These are phyloP conservation scores for Plectranthus barbatus DNA, from an alignment of 257 asterid species.

Conservation along the genomic window DNA sequence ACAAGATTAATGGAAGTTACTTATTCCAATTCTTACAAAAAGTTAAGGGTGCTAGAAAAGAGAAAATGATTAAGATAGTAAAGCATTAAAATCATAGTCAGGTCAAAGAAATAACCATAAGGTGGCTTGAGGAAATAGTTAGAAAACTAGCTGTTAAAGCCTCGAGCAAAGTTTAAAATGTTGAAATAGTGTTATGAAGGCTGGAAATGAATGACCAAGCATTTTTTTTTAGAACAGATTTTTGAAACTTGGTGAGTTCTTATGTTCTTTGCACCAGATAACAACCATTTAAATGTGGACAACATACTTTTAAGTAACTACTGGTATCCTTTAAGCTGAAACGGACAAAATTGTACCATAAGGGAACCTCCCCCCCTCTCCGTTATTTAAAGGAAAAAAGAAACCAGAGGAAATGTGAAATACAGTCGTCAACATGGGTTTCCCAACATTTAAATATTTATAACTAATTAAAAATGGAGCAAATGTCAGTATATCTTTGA, in stretches of 20 bases:
- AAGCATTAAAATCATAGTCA: background rate
- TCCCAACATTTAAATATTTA: background rate
- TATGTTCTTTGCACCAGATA: background rate
- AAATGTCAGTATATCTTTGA: constrained; percentile 1
- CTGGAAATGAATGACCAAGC: constrained; percentile 1
- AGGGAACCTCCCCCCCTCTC: background rate
- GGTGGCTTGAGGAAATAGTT: background rate
- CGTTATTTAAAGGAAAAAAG: background rate
- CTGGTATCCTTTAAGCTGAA: background rate
- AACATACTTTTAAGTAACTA: background rate
- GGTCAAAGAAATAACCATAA: constrained; percentile 1
- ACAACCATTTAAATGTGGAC: background rate
- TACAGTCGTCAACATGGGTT: background rate
- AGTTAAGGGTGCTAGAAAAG: background rate
- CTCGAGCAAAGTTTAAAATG: background rate
- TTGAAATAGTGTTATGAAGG: background rate
- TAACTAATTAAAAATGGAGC: background rate
- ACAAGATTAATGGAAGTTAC: background rate
- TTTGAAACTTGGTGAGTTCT: background rate
- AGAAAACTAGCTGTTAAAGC: background rate
- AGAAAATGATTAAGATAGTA: background rate
- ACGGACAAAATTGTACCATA: background rate
- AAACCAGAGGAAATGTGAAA: background rate
- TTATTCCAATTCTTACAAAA: background rate
- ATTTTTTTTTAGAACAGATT: background rate